Evolutionary conservation across 192 early-diverging fungal genomes (phyloP), one percentile per base, ranked within the genome.

Genomic region (Backusella macrospora): DNA sequence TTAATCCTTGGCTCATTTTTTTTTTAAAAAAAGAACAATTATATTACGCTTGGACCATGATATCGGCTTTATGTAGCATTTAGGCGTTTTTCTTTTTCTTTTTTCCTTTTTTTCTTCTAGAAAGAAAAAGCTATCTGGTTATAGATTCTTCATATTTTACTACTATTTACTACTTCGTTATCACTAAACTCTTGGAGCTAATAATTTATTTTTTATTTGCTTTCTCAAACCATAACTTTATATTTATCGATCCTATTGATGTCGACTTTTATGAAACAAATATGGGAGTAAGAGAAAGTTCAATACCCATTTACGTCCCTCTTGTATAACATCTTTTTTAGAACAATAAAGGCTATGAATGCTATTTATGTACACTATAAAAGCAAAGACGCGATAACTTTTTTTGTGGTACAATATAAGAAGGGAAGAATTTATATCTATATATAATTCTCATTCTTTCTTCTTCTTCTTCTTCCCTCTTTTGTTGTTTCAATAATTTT

Each of bases 271-370:
- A 59, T 59, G 52, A 59, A 26, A 59, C 18, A n/a, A 23, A 23
- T 59, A 10, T 59, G 52, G 21, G 52, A 59, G 52, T 59, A 23
- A 59, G 52, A 59, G 21, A 59, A 55, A 23, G 26, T 23, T 34
- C 29, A 26, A 49, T 16, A 23, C 9, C 23, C 18, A 34, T 34
- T 34, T 34, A 34, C 29, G 29, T 34, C 29, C 2, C 29, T 34
- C 2, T 59, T 59, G 52, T 59, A 59, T 26, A 26, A 26, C 52
- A 34, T 34, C 29, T 5, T 26, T 52, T 18, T 26, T 10, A 59
- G 52, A 26, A 23, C 52, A 59, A 59, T 59, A 59, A 59, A 59
- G 52, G 52, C 13, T 23, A 59, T 59, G 21, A 12, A 59, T 23
- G 21, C 52, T 23, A 26, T 59, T 59, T 59, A 26, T 23, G 26